A percentile compares a stretch with the other conserved stretches of the same genome.
Evolutionary conservation across 768 basidiomycete genomes (phyloP).

Genomic region (Mycena leptocephala): DNA sequence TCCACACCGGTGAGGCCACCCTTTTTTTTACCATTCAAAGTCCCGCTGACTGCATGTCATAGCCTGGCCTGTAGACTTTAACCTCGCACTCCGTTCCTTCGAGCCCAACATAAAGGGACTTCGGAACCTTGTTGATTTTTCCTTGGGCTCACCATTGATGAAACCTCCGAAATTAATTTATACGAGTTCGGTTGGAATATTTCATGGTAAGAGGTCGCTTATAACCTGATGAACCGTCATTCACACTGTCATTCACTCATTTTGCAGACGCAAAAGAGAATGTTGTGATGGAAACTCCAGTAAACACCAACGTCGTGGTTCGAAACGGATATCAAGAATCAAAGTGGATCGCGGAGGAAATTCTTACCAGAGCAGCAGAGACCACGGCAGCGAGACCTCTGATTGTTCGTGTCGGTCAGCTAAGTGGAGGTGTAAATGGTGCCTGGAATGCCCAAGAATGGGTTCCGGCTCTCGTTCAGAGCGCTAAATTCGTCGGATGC

Average conservation of each 20-base stretch:
- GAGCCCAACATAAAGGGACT: conserved; percentile 48
- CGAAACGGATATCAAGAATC: conserved; percentile 50
- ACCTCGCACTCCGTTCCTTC: conserved; percentile 50
- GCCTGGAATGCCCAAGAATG: conserved; percentile 55
- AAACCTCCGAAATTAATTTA: conserved; percentile 40
- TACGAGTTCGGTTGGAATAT: conserved; percentile 45
- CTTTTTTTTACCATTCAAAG: background rate
- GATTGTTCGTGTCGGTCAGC: conserved; percentile 54
- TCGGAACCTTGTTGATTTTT: conserved; percentile 43
- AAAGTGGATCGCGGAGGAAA: conserved; percentile 45
- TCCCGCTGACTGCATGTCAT: background rate
- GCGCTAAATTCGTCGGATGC: conserved; percentile 27
- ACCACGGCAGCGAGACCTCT: conserved; percentile 33
- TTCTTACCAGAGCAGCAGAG: conserved; percentile 37
- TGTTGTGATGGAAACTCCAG: background rate
- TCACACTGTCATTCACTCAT: no score
- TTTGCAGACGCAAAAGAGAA: background rate
- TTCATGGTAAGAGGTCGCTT: conserved; percentile 37
- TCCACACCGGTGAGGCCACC: conserved; percentile 53
- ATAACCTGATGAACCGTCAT: conserved; percentile 15
- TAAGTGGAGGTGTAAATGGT: conserved; percentile 50
- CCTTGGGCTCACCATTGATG: background rate
- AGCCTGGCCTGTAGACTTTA: conserved; percentile 58
- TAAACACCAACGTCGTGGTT: conserved; percentile 26
- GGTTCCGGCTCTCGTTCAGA: conserved; percentile 52